phyloP scores from a whole-genome alignment of 768 basidiomycete genomes.

The Pisolithus orientalis region DNA sequence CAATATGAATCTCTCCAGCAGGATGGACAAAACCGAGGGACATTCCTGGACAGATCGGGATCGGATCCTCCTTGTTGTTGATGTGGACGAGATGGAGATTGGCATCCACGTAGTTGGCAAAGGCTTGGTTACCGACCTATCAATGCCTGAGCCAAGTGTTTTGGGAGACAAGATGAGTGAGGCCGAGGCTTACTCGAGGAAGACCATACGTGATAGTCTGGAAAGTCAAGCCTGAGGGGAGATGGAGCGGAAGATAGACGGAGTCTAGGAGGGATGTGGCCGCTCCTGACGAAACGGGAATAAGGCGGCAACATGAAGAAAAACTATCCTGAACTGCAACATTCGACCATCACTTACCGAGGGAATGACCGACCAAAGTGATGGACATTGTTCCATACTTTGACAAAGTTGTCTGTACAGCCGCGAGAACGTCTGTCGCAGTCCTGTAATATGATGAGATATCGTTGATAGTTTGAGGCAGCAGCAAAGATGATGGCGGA shows the following conservation, averaged over 20 bases:
- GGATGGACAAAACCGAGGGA: slow-evolving; percentile 36
- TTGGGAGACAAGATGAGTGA: neutral
- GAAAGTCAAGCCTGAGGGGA: slow-evolving; percentile 28
- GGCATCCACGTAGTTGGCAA: slow-evolving; percentile 37
- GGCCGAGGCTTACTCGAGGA: slow-evolving; percentile 25
- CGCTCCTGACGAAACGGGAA: slow-evolving; percentile 13
- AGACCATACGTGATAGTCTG: slow-evolving; percentile 35
- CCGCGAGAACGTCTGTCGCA: slow-evolving; percentile 33
- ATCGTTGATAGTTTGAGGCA: neutral
- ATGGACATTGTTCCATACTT: slow-evolving; percentile 29
- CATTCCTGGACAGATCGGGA: slow-evolving; percentile 28
- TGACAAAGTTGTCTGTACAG: slow-evolving; percentile 33
- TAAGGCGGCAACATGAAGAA: neutral
- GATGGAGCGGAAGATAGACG: slow-evolving; percentile 31
- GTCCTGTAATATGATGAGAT: slow-evolving; percentile 25
- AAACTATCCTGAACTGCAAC: neutral
- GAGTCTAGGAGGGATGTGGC: slow-evolving; percentile 43
- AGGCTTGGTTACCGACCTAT: slow-evolving; percentile 36
- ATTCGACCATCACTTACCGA: slow-evolving; percentile 19
- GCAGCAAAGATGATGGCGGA: neutral
- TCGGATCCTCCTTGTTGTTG: slow-evolving; percentile 40
- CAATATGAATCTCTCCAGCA: slow-evolving; percentile 37
- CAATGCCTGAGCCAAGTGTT: neutral
- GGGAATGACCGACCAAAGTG: slow-evolving; percentile 39
- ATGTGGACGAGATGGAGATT: slow-evolving; percentile 33